A percentile compares a stretch with the other conserved stretches of the same genome.
These are phyloP conservation scores for Teratosphaeriaceae sp. DNA, from an alignment of 2,329 filamentous ascomycete genomes.

Conservation along the genomic window DNA sequence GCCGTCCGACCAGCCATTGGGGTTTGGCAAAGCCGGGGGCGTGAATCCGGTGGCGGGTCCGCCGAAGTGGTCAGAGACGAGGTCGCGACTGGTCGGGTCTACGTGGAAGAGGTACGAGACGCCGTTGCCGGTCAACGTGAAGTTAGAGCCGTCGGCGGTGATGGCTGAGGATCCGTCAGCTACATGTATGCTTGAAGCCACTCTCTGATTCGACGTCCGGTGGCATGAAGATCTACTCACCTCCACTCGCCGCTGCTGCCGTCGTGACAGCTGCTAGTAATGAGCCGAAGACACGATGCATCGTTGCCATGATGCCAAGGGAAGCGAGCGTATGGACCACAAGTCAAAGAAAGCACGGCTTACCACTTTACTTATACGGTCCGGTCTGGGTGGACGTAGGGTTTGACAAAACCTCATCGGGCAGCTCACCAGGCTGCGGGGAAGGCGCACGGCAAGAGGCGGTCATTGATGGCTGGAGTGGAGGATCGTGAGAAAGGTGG, in stretches of 20 bases:
- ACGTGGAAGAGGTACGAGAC: slow-evolving; percentile 60
- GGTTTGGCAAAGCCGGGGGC: slow-evolving; percentile 33
- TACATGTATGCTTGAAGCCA: not conserved
- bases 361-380: not conserved
- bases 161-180: slow-evolving; percentile 36
- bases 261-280: not conserved
- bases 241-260: not conserved
- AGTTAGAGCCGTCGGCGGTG: slow-evolving; percentile 48
- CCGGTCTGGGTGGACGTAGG: too few relatives aligned
- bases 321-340: too few relatives aligned
- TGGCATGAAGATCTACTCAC: too few relatives aligned
- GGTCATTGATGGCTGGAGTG: not conserved
- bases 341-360: not conserved
- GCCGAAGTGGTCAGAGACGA: slow-evolving; percentile 57
- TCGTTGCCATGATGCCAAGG: not conserved
- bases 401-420: too few relatives aligned
- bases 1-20: slow-evolving; percentile 49
- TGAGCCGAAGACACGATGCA: not conserved
- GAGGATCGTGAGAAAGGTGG: not conserved
- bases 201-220: not conserved
- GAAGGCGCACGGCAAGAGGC: not conserved
- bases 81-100: slow-evolving; percentile 48
- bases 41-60: slow-evolving; percentile 48
- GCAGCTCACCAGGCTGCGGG: not conserved
- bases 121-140: slow-evolving; percentile 50